Evolutionary conservation across 1,284 basidiomycete genomes (phyloP).

Genomic region (Rhodofomes roseus): DNA sequence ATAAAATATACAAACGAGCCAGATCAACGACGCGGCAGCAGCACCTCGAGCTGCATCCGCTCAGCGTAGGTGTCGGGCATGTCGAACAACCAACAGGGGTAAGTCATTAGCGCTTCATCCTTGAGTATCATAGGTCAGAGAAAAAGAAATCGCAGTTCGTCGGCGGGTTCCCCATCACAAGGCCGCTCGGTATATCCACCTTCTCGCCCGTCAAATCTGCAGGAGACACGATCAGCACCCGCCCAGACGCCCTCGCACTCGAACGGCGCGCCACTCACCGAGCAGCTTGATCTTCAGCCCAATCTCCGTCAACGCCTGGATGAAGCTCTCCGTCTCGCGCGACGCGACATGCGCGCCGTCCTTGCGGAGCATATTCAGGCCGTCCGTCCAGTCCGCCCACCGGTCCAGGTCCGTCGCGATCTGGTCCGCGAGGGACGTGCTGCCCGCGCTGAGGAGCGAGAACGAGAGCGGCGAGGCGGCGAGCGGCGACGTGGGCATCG

Average conservation of each 20-base stretch:
- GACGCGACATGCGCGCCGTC: slow-evolving; percentile 81
- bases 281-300: slow-evolving; percentile 92
- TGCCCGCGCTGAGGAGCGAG: slow-evolving; percentile 70
- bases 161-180: slow-evolving; percentile 71
- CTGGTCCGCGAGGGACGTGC: slow-evolving; percentile 79
- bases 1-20: background rate
- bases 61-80: background rate
- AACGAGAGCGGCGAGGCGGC: slow-evolving; percentile 74
- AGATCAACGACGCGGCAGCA: background rate
- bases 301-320: slow-evolving; percentile 87
- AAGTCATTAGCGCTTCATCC: slow-evolving; percentile 4
- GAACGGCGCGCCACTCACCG: slow-evolving; percentile 41
- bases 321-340: slow-evolving; percentile 82
- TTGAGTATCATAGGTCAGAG: slow-evolving; percentile 48
- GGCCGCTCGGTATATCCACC: slow-evolving; percentile 84
- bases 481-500: slow-evolving; percentile 41
- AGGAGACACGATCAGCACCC: slow-evolving; percentile 1
- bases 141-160: slow-evolving; percentile 85
- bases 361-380: slow-evolving; percentile 81
- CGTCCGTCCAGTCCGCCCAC: slow-evolving; percentile 97
- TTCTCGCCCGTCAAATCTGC: slow-evolving; percentile 87
- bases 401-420: slow-evolving; percentile 82
- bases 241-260: background rate
- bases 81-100: background rate
- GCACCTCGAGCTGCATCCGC: background rate